Conservation (phyloP, 108 stramenopile genomes). For the Fragilaria crotonensis region DNA sequence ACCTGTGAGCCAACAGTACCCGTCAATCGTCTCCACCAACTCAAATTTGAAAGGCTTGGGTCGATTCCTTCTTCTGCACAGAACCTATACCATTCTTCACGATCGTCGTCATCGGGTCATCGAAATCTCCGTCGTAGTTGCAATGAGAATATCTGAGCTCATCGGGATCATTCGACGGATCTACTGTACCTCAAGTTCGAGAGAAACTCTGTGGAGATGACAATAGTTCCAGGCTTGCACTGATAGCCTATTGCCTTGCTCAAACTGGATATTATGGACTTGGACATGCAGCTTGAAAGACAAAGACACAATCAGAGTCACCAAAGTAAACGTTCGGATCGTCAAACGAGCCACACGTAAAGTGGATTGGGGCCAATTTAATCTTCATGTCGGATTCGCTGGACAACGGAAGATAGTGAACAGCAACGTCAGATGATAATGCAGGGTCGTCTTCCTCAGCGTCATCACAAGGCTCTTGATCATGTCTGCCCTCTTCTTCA, state of each 20-base stretch:
- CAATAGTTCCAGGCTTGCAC: conserved; percentile 62
- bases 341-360: conserved; percentile 64
- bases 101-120: conserved; percentile 27
- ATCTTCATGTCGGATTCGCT: not conserved
- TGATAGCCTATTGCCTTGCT: conserved; percentile 60
- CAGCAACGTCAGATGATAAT: not conserved
- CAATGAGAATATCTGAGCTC: not conserved
- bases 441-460: not conserved
- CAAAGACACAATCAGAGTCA: conserved; percentile 67
- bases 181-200: conserved; percentile 31
- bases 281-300: conserved; percentile 64
- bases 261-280: conserved; percentile 29
- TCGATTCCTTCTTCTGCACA: not conserved
- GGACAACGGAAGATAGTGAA: not conserved
- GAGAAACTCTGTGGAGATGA: conserved; percentile 72
- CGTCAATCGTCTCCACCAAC: conserved; percentile 55
- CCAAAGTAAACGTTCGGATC: conserved; percentile 65
- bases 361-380: conserved; percentile 42
- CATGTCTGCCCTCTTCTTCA: not conserved
- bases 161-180: conserved; percentile 10
- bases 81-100: not conserved
- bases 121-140: conserved; percentile 3
- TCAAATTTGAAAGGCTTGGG: conserved; percentile 40
- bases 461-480: not conserved
- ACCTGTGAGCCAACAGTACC: conserved; percentile 58